Base-by-base conservation (phyloP, 768 basidiomycete genomes). In the Psilocybe azurescens region DNA sequence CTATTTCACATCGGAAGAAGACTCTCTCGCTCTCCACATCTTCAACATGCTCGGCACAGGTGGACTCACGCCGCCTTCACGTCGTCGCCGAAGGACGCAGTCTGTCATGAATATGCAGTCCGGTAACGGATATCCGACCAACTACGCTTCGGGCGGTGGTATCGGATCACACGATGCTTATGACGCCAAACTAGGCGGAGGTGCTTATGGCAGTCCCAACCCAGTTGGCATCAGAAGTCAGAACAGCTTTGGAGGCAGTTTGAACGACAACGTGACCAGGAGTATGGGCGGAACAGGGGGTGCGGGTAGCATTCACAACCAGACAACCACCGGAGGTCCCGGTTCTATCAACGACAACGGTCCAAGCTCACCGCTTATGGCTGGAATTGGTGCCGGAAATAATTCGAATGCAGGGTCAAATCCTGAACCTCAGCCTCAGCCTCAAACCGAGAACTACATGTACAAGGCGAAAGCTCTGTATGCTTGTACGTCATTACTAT, bases 1-100 rank as follows among this genome's bases (percentile, higher is more conserved):
- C 62, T 97, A 94, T 81, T 97, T 99, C 76, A 97, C 96, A 2
- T 93, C 96, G 1, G 96, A 98, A 70, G 95, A 97, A 69, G 95
- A 96, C 71, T 94, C 95, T 0, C 87, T 94, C 65, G 77, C 84
- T 30, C 84, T 95, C 53, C 85, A 95, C 75, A 69, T 97, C 65
- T 93, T 97, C 85, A 95, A 94, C 75, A 83, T 87, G n/a, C 79
- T 93, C 69, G 93, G 93, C 57, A 91, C 91, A 41, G 93, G 93
- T 57, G 92, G 93, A 46, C 88, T 94, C 53, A 88, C 90, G 1
- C 86, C 91, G 9, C 93, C 94, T 52, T 87, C 89, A 2, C 87
- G 91, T 58, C 87, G 93, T 61, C 89, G 92, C 64, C 83, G 92
- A 18, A 88, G 89, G 58, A 83, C 85, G 10, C 77, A 78, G 56